Percentiles rank a stretch among this genome's conserved stretches.
phyloP scores from a whole-genome alignment of 192 early-diverging fungal genomes.

The Backusella luteola region DNA sequence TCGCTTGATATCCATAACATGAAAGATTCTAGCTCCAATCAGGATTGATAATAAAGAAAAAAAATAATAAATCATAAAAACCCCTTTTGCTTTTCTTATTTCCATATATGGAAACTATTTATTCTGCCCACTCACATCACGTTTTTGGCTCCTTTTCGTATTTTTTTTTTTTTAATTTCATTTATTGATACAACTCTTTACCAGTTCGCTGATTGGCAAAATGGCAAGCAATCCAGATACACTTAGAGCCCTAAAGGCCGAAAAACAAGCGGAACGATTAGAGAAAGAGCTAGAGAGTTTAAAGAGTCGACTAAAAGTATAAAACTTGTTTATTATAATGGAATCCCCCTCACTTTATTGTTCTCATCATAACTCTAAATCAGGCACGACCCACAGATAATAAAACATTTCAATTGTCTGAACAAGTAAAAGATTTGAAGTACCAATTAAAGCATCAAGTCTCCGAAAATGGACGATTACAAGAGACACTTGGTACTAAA shows the following conservation, averaged over 20 bases:
- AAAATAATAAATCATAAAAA: no score
- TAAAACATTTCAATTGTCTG: slow-evolving; percentile 25
- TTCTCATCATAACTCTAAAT: background rate
- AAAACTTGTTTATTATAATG: background rate
- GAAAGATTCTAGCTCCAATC: background rate
- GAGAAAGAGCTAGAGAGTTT: slow-evolving; percentile 27
- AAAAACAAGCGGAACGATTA: slow-evolving; percentile 23
- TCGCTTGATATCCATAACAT: background rate
- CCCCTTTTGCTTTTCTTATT: background rate
- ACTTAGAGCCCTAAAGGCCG: slow-evolving; percentile 11
- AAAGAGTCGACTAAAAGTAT: slow-evolving; percentile 20
- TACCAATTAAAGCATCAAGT: slow-evolving; percentile 13
- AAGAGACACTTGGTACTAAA: slow-evolving; percentile 16
- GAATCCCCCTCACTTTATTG: background rate
- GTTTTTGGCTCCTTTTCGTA: background rate
- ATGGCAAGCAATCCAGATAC: slow-evolving; percentile 9
- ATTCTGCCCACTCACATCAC: background rate
- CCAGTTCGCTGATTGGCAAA: background rate
- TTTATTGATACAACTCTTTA: background rate
- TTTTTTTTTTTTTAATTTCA: background rate
- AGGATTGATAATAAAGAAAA: background rate
- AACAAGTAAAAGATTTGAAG: slow-evolving; percentile 25
- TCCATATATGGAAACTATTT: background rate
- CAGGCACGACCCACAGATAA: background rate
- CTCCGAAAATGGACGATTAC: slow-evolving; percentile 13